phyloP scores from a whole-genome alignment of 192 early-diverging fungal species.

The Haplosporangium gracile region DNA sequence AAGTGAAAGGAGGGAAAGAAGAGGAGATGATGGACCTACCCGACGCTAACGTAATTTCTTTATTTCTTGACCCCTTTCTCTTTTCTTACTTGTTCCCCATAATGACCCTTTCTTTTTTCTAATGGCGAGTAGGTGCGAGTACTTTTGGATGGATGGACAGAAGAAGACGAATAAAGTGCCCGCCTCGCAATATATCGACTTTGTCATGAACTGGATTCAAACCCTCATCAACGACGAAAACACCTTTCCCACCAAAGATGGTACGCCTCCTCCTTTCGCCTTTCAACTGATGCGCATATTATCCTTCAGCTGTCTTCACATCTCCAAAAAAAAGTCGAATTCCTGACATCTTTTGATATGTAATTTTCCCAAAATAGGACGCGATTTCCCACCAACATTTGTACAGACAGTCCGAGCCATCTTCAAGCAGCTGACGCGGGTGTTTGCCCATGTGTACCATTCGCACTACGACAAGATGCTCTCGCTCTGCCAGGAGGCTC shows the following conservation, averaged over 20 bases:
- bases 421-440: constrained; percentile 87
- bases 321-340: neutral
- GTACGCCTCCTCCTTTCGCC: constrained; percentile 56
- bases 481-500: constrained; percentile 84
- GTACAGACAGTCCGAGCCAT: constrained; percentile 74
- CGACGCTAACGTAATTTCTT: constrained; percentile 1
- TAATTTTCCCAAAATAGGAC: constrained; percentile 56
- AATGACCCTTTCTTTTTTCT: neutral
- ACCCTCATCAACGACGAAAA: constrained; percentile 89
- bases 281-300: neutral
- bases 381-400: constrained; percentile 90
- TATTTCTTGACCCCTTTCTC: neutral
- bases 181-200: constrained; percentile 97
- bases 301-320: neutral
- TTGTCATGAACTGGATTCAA: constrained; percentile 89
- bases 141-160: constrained; percentile 92
- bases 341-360: neutral
- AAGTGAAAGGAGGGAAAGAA: neutral
- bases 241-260: constrained; percentile 93
- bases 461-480: constrained; percentile 90
- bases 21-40: neutral
- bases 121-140: constrained; percentile 71
- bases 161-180: constrained; percentile 84
- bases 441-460: constrained; percentile 96
- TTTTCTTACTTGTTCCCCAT: neutral